Conservation (phyloP, 148 eudicot genomes). For the Rhododendron molle region DNA sequence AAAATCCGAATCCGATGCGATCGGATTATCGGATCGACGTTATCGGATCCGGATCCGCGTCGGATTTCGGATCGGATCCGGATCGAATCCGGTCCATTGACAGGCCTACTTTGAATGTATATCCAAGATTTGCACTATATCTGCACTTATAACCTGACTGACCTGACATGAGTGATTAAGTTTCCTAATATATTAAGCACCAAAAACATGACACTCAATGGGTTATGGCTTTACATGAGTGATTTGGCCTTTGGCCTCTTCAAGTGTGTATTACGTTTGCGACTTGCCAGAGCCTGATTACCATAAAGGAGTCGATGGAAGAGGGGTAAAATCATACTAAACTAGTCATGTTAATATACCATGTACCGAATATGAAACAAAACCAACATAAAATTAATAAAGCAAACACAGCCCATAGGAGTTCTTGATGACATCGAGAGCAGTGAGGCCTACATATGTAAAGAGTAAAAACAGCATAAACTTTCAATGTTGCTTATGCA, state of each 20-base stretch:
- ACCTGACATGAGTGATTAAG: not conserved
- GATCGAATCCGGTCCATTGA: too few relatives aligned
- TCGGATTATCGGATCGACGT: too few relatives aligned
- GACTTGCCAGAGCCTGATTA: not conserved
- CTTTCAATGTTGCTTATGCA: not conserved
- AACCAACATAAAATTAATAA: not conserved
- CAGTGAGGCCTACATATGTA: not conserved
- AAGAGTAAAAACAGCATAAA: not conserved
- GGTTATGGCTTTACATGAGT: not conserved
- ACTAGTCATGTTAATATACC: not conserved
- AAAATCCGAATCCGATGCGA: too few relatives aligned
- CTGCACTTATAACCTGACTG: not conserved
- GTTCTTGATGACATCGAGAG: not conserved
- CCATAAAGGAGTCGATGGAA: not conserved
- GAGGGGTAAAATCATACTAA: not conserved
- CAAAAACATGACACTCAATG: not conserved
- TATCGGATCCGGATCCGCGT: too few relatives aligned
- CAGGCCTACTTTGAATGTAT: not conserved
- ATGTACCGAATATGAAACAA: not conserved
- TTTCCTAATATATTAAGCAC: not conserved
- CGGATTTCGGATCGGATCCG: too few relatives aligned
- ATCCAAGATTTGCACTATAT: not conserved
- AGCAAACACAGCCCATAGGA: not conserved
- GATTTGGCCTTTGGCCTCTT: not conserved
- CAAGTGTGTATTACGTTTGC: not conserved